Conservation (phyloP, 208 protist genomes). For the Herpetomonas samuelpessoai region DNA sequence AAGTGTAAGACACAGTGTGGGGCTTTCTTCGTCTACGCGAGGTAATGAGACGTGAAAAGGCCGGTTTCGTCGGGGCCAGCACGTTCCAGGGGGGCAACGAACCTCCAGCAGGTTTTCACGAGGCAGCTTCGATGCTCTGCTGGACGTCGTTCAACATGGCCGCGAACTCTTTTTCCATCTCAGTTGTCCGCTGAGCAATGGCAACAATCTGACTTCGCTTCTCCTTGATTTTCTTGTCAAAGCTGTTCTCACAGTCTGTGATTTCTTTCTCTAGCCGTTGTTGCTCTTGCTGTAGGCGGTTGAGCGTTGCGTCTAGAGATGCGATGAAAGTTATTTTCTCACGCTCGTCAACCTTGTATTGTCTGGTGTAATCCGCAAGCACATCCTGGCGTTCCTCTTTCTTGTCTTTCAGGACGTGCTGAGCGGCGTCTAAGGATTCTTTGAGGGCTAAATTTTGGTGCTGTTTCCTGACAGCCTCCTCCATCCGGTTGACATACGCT, state of each 20-base stretch:
- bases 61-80: no score
- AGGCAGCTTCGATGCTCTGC: conserved; percentile 29
- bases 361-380: conserved; percentile 79
- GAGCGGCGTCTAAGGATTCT: conserved; percentile 16
- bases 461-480: conserved; percentile 30
- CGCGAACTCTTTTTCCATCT: conserved; percentile 88
- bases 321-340: conserved; percentile 53
- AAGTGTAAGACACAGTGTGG: no score
- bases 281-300: conserved; percentile 61
- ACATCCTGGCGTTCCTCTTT: conserved; percentile 71
- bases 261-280: conserved; percentile 45
- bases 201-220: conserved; percentile 57
- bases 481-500: conserved; percentile 51
- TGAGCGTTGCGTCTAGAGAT: conserved; percentile 48
- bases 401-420: conserved; percentile 27
- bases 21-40: no score
- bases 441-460: conserved; percentile 39
- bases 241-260: conserved; percentile 41
- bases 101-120: conserved; percentile 14
- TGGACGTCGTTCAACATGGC: conserved; percentile 64
- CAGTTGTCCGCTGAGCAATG: conserved; percentile 43
- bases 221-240: conserved; percentile 59
- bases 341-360: conserved; percentile 80
- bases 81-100: not conserved
- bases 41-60: no score